Base-by-base conservation (phyloP, 768 basidiomycete species). In the Suillus alpinus region DNA sequence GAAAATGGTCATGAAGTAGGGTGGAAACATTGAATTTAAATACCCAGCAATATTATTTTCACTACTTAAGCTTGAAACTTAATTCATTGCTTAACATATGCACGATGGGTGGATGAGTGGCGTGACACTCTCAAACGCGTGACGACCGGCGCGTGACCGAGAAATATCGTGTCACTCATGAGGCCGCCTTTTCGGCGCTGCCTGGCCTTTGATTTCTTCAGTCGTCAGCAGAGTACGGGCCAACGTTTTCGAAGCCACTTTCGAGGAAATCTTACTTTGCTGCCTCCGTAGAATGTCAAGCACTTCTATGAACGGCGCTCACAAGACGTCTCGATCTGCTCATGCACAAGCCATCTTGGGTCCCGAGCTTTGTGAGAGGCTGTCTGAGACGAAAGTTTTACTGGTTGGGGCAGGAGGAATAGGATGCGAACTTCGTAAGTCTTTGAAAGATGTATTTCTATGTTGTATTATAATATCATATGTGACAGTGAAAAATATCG, bases 321-420 rank as follows among this genome's bases (percentile, higher is more conserved):
- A 37, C 31, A 65, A 50, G 39, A 26, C 34, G 37, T 58, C 77
- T 49, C 81, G 89, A 29, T 81, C 78, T 31, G 69, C 77, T 6
- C 88, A 95, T 71, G 88, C 89, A 6, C 77, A 83, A 63, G 88
- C 92, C 13, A 89, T 98, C 59, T 81, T 98, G 4, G 95, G 95
- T 7, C 75, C 83, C 43, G 87, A 90, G 65, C 75, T 94, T 16
- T 84, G 85, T 66, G 71, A 76, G 26, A 81, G 82, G 59, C 78
- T 93, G 4, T 78, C 85, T 4, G 73, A 81, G 46, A 88, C 87
- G 6, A 87, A 79, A 61, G 88, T 97, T 29, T 78, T 99, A 63
- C 80, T 98, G 31, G 96, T 99, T 36, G 97, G 97, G 32, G 94
- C 94, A 46, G 95, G 95, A 49, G 96, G 96, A 0, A 98, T 98